Evolutionary conservation across 192 early-diverging fungal species (phyloP).

Genomic region (Coemansia sp.): DNA sequence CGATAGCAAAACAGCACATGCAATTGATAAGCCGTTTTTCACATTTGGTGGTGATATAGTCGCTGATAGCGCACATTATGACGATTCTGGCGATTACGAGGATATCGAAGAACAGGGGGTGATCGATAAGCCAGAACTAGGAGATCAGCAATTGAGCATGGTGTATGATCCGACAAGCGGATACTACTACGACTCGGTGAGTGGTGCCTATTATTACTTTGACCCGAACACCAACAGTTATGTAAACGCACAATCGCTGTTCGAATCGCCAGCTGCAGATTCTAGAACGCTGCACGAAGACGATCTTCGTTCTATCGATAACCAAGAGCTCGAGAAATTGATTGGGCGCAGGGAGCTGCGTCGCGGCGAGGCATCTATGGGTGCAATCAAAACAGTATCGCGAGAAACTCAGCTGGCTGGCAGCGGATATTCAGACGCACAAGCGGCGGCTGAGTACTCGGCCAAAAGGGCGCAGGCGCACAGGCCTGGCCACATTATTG

Average conservation of each 20-base stretch:
- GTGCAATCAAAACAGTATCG: slow-evolving; percentile 16
- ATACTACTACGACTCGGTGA: slow-evolving; percentile 42
- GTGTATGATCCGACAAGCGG: slow-evolving; percentile 47
- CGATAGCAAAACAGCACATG: not conserved
- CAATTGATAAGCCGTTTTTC: slow-evolving; percentile 3
- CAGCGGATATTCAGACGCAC: slow-evolving; percentile 38
- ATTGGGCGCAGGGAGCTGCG: slow-evolving; percentile 38
- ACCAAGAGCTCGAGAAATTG: slow-evolving; percentile 25
- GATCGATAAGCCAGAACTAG: slow-evolving; percentile 1
- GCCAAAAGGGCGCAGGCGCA: slow-evolving; percentile 19
- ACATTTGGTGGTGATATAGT: slow-evolving; percentile 6
- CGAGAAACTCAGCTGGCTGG: slow-evolving; percentile 24
- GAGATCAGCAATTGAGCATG: slow-evolving; percentile 6
- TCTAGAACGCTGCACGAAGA: not conserved
- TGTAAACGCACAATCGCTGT: slow-evolving; percentile 25
- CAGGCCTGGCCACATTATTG: slow-evolving; percentile 26
- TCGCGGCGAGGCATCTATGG: slow-evolving; percentile 23
- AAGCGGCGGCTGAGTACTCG: slow-evolving; percentile 21
- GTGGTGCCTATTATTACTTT: slow-evolving; percentile 36
- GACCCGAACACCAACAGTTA: slow-evolving; percentile 27
- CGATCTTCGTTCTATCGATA: slow-evolving; percentile 18
- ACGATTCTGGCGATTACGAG: slow-evolving; percentile 5
- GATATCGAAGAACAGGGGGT: not conserved
- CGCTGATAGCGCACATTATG: not conserved
- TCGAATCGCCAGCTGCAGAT: not conserved